Conservation (phyloP, 108 stramenopile genomes). For the Discostella stelligeroides region DNA sequence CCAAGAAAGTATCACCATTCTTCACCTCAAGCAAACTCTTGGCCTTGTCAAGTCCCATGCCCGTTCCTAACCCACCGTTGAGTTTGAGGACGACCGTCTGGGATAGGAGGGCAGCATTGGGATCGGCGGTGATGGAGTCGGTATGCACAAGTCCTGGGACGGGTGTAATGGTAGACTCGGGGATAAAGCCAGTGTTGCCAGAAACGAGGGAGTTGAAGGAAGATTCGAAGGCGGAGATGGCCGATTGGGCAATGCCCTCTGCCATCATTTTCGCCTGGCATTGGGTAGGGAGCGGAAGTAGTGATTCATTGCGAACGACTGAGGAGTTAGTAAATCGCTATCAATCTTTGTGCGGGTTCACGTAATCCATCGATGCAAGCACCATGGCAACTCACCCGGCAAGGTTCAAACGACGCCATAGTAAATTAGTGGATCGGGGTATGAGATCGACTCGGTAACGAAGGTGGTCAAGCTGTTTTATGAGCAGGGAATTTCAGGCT, state of each 20-base stretch:
- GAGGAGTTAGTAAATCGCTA: background rate
- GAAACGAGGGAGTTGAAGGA: constrained; percentile 89
- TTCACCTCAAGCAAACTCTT: constrained; percentile 98
- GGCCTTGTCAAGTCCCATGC: constrained; percentile 99
- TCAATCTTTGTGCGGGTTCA: background rate
- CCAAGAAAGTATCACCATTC: constrained; percentile 97
- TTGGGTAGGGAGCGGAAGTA: background rate
- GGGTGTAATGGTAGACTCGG: constrained; percentile 91
- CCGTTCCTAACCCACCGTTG: constrained; percentile 99
- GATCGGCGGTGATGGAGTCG: constrained; percentile 59
- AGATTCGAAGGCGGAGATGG: constrained; percentile 91
- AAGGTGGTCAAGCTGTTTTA: too few species aligned
- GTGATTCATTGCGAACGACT: background rate
- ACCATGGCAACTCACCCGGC: constrained; percentile 49
- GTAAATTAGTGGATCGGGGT: constrained; percentile 2
- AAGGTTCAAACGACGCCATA: constrained; percentile 60
- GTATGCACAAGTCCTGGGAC: constrained; percentile 88
- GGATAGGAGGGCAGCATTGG: constrained; percentile 80
- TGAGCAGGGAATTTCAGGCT: too few species aligned
- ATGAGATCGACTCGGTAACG: too few species aligned
- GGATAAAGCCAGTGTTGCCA: constrained; percentile 96
- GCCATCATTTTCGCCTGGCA: constrained; percentile 89
- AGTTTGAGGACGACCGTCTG: constrained; percentile 97
- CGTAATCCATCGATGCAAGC: constrained; percentile 9
- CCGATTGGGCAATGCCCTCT: constrained; percentile 86